Evolutionary conservation across 2,329 filamentous ascomycete genomes (phyloP).

Genomic region (Pseudomassariella vexata): DNA sequence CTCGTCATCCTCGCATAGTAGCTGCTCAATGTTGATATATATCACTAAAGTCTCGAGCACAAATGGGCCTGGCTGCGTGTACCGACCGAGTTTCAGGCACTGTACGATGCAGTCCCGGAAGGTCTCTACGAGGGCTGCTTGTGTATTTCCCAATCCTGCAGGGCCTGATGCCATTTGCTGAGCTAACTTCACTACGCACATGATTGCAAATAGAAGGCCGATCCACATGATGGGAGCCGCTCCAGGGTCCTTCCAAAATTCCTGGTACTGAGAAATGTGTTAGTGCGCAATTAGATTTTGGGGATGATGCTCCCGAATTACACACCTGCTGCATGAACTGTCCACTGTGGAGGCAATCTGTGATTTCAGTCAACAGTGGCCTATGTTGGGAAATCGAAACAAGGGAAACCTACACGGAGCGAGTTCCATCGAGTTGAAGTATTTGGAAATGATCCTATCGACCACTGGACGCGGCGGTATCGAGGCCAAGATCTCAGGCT

Average conservation of each 20-base stretch:
- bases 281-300: not conserved
- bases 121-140: slow-evolving; percentile 8
- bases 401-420: slow-evolving; percentile 13
- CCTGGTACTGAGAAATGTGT: slow-evolving; percentile 28
- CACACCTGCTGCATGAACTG: slow-evolving; percentile 23
- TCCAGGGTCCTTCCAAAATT: slow-evolving; percentile 35
- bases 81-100: slow-evolving; percentile 31
- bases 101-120: slow-evolving; percentile 27
- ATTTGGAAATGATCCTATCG: slow-evolving; percentile 29
- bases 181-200: slow-evolving; percentile 30
- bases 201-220: slow-evolving; percentile 38
- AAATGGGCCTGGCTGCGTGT: slow-evolving; percentile 35
- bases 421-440: slow-evolving; percentile 28
- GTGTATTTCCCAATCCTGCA: slow-evolving; percentile 6
- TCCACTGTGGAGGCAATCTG: slow-evolving; percentile 21
- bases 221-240: slow-evolving; percentile 36
- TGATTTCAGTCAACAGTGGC: slow-evolving; percentile 3
- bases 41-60: slow-evolving; percentile 32
- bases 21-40: slow-evolving; percentile 26
- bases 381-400: not conserved
- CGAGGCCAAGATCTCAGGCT: slow-evolving; percentile 24
- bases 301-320: not conserved
- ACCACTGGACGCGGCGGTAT: slow-evolving; percentile 26
- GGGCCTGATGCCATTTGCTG: slow-evolving; percentile 8
- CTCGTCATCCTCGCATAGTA: slow-evolving; percentile 22